phyloP scores from a whole-genome alignment of 495 filamentous ascomycete genomes.

The Jackrogersella multiformis region DNA sequence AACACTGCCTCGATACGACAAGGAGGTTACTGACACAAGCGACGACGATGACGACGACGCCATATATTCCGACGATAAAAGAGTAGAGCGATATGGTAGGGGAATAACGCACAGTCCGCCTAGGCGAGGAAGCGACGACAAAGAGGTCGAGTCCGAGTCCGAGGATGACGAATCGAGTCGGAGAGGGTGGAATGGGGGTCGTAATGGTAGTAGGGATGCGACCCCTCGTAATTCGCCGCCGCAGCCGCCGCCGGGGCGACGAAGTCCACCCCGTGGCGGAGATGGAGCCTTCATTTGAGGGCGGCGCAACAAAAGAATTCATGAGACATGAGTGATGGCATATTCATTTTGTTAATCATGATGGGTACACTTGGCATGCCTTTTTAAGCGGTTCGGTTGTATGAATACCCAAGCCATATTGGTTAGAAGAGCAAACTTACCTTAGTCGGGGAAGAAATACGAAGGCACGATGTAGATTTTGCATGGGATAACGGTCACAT shows the following conservation, averaged over 20 bases:
- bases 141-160: conserved; percentile 26
- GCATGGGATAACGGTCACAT: conserved; percentile 22
- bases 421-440: conserved; percentile 6
- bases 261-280: conserved; percentile 32
- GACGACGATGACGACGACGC: conserved; percentile 45
- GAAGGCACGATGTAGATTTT: conserved; percentile 5
- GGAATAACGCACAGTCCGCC: conserved; percentile 52
- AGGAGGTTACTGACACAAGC: too few relatives aligned
- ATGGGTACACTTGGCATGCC: conserved; percentile 25
- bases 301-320: conserved; percentile 6
- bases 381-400: conserved; percentile 22
- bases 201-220: conserved; percentile 29
- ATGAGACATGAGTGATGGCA: conserved; percentile 45
- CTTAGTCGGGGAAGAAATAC: conserved; percentile 2
- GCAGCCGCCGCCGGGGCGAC: conserved; percentile 37
- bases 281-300: conserved; percentile 42
- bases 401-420: conserved; percentile 20
- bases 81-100: conserved; percentile 48
- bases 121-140: conserved; percentile 34
- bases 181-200: conserved; percentile 37
- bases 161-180: conserved; percentile 37
- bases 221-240: conserved; percentile 34
- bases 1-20: conserved; percentile 50
- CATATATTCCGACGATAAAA: conserved; percentile 49
- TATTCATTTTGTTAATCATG: conserved; percentile 37